phyloP scores from a whole-genome alignment of 2,329 filamentous ascomycete species.

The Tolypocladium paradoxum region DNA sequence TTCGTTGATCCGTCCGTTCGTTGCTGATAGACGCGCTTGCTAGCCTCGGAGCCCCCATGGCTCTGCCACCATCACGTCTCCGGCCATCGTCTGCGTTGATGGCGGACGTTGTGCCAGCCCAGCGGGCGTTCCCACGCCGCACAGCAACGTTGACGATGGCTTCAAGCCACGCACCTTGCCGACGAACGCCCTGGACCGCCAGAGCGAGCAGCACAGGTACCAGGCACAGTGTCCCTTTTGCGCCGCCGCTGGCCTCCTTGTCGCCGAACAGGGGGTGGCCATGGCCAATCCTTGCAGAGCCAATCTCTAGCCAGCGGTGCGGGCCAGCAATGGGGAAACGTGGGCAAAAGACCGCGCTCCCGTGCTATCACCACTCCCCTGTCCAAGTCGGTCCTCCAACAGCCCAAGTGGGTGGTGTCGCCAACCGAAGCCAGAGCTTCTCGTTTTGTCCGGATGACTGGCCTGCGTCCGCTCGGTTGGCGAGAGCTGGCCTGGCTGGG shows the following conservation, averaged over 20 bases:
- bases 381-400: neutral
- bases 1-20: no score
- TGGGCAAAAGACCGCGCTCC: neutral
- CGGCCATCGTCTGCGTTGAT: neutral
- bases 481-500: neutral
- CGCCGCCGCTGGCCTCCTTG: neutral
- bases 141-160: neutral
- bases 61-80: neutral
- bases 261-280: neutral
- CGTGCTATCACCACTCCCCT: conserved; percentile 1
- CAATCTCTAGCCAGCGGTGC: neutral
- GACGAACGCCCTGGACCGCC: neutral
- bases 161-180: neutral
- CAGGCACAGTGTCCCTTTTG: neutral
- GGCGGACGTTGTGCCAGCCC: neutral
- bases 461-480: neutral
- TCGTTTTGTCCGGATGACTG: neutral
- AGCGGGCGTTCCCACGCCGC: neutral
- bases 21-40: neutral
- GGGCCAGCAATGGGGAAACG: neutral
- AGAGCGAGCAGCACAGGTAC: neutral
- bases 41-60: neutral
- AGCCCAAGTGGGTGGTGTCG: neutral
- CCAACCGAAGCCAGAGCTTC: neutral
- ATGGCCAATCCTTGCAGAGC: neutral